Evolutionary conservation across 2,329 filamentous ascomycete species (phyloP).

Genomic region (Mariannaea sp.): DNA sequence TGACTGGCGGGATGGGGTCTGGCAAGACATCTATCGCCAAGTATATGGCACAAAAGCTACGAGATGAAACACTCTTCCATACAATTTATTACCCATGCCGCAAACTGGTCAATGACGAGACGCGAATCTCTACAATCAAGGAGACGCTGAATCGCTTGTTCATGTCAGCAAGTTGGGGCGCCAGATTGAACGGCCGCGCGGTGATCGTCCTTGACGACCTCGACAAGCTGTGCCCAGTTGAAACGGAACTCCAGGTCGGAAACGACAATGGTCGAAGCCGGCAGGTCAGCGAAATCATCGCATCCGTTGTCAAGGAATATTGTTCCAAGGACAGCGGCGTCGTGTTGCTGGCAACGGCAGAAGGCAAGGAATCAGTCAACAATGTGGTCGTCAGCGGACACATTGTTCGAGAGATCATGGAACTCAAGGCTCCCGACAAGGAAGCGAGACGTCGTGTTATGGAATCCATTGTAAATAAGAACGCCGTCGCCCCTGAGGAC

Average conservation of each 20-base stretch:
- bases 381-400: constrained; percentile 89
- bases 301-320: constrained; percentile 81
- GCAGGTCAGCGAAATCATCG: constrained; percentile 88
- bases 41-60: constrained; percentile 73
- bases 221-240: constrained; percentile 88
- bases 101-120: constrained; percentile 89
- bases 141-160: constrained; percentile 85
- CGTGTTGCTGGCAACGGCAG: constrained; percentile 86
- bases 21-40: constrained; percentile 86
- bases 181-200: constrained; percentile 80
- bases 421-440: constrained; percentile 89
- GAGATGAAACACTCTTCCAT: constrained; percentile 76
- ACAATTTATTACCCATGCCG: constrained; percentile 86
- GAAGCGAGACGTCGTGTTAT: constrained; percentile 83
- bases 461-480: constrained; percentile 72
- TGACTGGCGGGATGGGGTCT: constrained; percentile 87
- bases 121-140: constrained; percentile 85
- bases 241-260: constrained; percentile 92
- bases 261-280: constrained; percentile 92
- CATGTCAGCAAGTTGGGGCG: constrained; percentile 88
- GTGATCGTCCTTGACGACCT: constrained; percentile 91
- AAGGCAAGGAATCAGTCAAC: constrained; percentile 91
- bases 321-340: constrained; percentile 80
- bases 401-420: constrained; percentile 88
- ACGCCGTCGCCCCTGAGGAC: constrained; percentile 49